phyloP scores from a whole-genome alignment of 2,329 filamentous ascomycete species.

The Aspergillus ruber region DNA sequence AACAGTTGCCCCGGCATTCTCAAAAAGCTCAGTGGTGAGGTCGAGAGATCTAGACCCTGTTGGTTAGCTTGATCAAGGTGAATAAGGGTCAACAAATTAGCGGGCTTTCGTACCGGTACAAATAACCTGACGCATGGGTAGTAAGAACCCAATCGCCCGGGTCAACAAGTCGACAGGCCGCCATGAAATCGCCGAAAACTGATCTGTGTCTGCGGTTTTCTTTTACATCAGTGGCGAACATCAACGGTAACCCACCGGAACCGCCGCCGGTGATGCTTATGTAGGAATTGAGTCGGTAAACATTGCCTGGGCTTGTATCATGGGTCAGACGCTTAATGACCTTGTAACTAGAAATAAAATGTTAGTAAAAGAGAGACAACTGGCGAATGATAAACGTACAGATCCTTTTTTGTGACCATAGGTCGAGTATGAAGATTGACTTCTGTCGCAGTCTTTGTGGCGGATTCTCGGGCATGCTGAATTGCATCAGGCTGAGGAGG shows the following conservation, averaged over 20 bases:
- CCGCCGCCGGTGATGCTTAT: conserved; percentile 40
- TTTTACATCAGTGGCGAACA: conserved; percentile 36
- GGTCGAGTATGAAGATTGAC: too few species aligned
- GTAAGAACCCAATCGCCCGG: conserved; percentile 37
- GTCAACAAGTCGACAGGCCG: conserved; percentile 22
- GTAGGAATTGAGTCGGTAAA: conserved; percentile 34
- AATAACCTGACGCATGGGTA: conserved; percentile 27
- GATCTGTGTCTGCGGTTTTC: conserved; percentile 41
- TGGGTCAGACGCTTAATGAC: conserved; percentile 29
- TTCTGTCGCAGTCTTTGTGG: too few species aligned
- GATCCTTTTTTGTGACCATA: background rate
- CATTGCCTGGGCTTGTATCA: conserved; percentile 29
- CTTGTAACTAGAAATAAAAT: conserved; percentile 23
- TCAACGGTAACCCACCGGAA: conserved; percentile 23
- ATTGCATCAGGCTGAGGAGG: conserved; percentile 20
- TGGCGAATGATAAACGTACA: background rate
- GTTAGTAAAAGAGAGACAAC: background rate
- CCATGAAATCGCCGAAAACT: conserved; percentile 28
- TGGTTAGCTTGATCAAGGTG: background rate
- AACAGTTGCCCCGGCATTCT: conserved; percentile 38
- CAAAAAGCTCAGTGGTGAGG: conserved; percentile 34
- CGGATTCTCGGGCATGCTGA: background rate
- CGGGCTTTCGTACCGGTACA: conserved; percentile 32
- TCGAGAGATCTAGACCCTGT: conserved; percentile 29
- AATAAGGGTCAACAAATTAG: too few species aligned